Evolutionary conservation across 306 rosid genomes (phyloP), one percentile per base, ranked within the genome.

Genomic region (Castanea mollissima): DNA sequence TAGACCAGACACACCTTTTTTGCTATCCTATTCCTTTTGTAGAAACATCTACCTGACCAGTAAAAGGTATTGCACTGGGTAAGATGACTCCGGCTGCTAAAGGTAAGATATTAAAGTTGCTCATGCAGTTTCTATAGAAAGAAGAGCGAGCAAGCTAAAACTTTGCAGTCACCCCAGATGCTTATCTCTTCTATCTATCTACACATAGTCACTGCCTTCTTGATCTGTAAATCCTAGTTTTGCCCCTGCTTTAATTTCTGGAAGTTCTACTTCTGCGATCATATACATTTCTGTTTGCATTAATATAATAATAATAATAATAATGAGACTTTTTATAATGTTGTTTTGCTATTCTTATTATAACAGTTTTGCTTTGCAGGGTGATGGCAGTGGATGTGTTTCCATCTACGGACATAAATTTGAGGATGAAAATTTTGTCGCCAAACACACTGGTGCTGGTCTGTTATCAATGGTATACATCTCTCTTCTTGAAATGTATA

Each of bases 381-480:
- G 98, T 72, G 99, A 95, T 90, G 99, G 99, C 46, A 95, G 96
- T 87, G 99, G 99, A 51, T 95, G 93, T 86, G 88, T 88, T 83
- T 95, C 99, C 78, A 91, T 95, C 69, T 91, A 95, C 38, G 98
- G 99, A 11, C 98, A 56, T 78, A 91, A 88, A 85, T 89, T 95
- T 73, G 99, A 95, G 59, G 99, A 95, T 52, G 99, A 95, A 79
- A 92, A 90, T 78, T 95, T 95, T 52, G 81, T 79, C n/a, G 97
- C 99, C 69, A 95, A 89, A 76, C 99, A 95, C 90, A 95, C 99
- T 74, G 99, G 99, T 71, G 98, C 99, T 5, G 98, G 98, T 52
- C 90, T 95, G 78, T 78, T 95, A 54, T 95, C 99, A 49, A 86
- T 95, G 99, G 99, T 95, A 87, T 81, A 81, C 73, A 12, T 79